Percentiles rank a stretch among this genome's conserved stretches.
Evolutionary conservation across 306 rosid genomes (phyloP).

Genomic region (Cicer pinnatifidum): DNA sequence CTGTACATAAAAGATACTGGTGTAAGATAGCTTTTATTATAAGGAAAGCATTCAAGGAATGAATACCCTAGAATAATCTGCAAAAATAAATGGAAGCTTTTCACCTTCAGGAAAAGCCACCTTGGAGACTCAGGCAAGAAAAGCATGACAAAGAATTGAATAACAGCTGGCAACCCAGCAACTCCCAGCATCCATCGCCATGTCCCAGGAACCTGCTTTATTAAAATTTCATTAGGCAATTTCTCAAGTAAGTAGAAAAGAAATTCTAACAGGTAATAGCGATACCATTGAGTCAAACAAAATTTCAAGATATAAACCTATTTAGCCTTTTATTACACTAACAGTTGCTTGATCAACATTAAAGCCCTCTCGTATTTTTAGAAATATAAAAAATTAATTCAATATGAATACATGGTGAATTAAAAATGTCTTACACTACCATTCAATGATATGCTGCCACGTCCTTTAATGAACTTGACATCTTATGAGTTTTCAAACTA

Average conservation of each 20-base stretch:
- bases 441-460: neutral
- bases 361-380: conserved; percentile 1
- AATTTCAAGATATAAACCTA: neutral
- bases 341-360: neutral
- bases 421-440: conserved; percentile 5
- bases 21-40: conserved; percentile 26
- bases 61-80: neutral
- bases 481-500: neutral
- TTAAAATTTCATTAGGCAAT: conserved; percentile 34
- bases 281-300: conserved; percentile 25
- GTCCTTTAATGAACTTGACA: conserved; percentile 7
- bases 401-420: neutral
- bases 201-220: conserved; percentile 77
- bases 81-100: conserved; percentile 19
- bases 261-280: neutral
- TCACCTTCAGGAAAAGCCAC: conserved; percentile 79
- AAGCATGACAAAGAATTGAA: conserved; percentile 70
- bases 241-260: neutral
- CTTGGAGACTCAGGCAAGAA: conserved; percentile 83
- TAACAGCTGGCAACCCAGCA: conserved; percentile 68
- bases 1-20: conserved; percentile 20
- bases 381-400: conserved; percentile 3
- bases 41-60: conserved; percentile 1
- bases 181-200: conserved; percentile 94
- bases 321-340: conserved; percentile 6